Evolutionary conservation across 768 basidiomycete species (phyloP), one percentile per base, ranked within the genome.

Genomic region (Sarcodon aspratus): DNA sequence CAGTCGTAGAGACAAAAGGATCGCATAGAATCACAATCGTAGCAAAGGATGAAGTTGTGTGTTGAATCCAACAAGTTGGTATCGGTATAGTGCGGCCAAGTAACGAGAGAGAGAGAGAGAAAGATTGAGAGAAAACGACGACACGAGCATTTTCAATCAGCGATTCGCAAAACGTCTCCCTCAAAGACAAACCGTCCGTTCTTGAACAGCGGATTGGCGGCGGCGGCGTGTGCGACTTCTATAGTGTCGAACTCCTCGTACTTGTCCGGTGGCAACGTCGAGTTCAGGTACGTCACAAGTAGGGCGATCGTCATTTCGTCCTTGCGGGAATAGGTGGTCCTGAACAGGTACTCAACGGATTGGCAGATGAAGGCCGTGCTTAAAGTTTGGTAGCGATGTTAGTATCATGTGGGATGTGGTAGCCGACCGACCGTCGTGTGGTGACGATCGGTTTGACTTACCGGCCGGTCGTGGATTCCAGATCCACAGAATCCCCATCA

Each of bases 201-300:
- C 36, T 62, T 63, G 40, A 57, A 61, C 35, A 65, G 50, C 8
- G 40, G 15, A 15, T 17, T 42, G n/a, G 59, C 55, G 40, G 54
- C 60, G 31, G 61, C 63, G 21, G 61, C 62, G 47, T 59, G 61
- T 27, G 58, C 63, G 13, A 88, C 82, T 64, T 88, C 85, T 1
- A 72, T 71, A 10, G 82, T 85, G 61, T 88, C 85, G 52, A 85
- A 88, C 54, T 88, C 85, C 66, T 87, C 85, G 58, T 85, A 78
- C 63, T 87, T 87, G 59, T 86, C 85, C 27, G 68, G 69, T 3
- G 85, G 85, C 67, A 87, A 75, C 5, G 83, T 83, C 2, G 83
- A 78, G 57, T 87, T 87, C 49, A 88, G 70, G 61, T 84, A 85
- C 3, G 79, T 73, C 33, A 88, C 66, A 21, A 88, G 66, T 8